phyloP scores from a whole-genome alignment of 2,329 filamentous ascomycete species.

The Ophidiomyces ophidiicola region DNA sequence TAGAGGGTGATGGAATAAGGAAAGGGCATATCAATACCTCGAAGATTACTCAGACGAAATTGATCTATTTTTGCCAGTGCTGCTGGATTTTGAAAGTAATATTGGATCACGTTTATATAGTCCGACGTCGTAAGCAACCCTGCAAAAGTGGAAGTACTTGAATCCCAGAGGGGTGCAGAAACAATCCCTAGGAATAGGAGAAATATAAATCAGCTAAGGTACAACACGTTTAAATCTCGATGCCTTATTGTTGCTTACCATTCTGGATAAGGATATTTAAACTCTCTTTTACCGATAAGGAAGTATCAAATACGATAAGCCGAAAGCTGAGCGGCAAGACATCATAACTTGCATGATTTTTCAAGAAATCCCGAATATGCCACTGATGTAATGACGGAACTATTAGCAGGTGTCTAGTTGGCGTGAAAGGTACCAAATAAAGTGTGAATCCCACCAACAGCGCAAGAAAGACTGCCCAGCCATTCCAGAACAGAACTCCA shows the following conservation, averaged over 20 bases:
- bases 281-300: constrained; percentile 92
- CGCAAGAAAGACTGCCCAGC: neutral
- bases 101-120: constrained; percentile 97
- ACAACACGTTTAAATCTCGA: neutral
- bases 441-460: no score
- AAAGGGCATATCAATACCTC: constrained; percentile 47
- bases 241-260: constrained; percentile 55
- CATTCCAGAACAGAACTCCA: neutral
- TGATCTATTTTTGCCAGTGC: constrained; percentile 82
- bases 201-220: constrained; percentile 11
- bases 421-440: no score
- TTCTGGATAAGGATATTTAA: constrained; percentile 92
- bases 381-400: constrained; percentile 43
- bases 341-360: constrained; percentile 92
- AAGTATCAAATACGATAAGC: constrained; percentile 88
- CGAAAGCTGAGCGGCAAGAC: constrained; percentile 92
- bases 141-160: constrained; percentile 80
- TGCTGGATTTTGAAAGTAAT: constrained; percentile 95
- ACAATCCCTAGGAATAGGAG: constrained; percentile 61
- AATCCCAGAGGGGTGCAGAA: constrained; percentile 94
- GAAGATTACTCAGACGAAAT: constrained; percentile 79
- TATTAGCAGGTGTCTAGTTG: no score
- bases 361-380: constrained; percentile 89
- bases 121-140: constrained; percentile 90
- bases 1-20: constrained; percentile 10